Conservation (phyloP, 78 protist genomes). For the Planoprotostelium fungivorum region DNA sequence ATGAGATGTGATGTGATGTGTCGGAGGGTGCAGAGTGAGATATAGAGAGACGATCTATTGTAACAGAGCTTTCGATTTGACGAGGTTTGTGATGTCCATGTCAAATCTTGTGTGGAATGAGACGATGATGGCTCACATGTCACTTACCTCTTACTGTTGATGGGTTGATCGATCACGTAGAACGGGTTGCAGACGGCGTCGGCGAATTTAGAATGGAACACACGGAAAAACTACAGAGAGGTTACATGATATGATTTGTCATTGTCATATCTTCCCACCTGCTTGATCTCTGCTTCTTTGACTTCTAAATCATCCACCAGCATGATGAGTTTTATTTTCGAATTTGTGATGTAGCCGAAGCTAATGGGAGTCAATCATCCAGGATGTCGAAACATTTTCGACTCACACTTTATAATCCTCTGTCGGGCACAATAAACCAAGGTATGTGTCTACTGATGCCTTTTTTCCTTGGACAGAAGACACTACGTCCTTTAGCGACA, state of each 20-base stretch:
- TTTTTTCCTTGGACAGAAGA: not conserved
- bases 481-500: not conserved
- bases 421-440: not conserved
- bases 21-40: no score
- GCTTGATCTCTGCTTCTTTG: not conserved
- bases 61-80: not conserved
- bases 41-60: no score
- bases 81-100: not conserved
- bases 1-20: no score
- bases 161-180: not conserved
- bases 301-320: not conserved
- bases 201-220: not conserved
- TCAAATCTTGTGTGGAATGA: no score
- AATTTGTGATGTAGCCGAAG: not conserved
- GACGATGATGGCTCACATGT: no score
- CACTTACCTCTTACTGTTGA: not conserved
- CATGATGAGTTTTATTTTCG: not conserved
- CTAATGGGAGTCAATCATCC: not conserved
- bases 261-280: not conserved
- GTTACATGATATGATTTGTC: not conserved
- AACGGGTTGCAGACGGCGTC: not conserved
- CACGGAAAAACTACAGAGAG: not conserved
- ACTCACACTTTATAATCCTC: not conserved
- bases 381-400: not conserved
- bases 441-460: not conserved